Evolutionary conservation across 2,329 filamentous ascomycete genomes (phyloP).

Genomic region (Gnomoniopsis sp.): DNA sequence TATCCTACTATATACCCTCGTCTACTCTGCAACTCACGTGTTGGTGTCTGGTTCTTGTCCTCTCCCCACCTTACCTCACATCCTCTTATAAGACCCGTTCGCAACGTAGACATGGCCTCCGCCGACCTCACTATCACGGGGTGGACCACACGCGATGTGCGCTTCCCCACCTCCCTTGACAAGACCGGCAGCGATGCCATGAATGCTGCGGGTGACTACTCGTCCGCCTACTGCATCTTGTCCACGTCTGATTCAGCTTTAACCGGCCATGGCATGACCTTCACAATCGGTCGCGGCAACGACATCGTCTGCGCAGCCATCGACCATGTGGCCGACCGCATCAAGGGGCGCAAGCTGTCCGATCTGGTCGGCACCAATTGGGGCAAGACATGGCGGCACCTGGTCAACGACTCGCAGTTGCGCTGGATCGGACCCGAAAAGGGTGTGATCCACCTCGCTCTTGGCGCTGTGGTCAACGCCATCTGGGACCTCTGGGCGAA

Average conservation of each 20-base stretch:
- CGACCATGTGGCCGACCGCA: slow-evolving; percentile 69
- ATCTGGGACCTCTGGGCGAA: slow-evolving; percentile 97
- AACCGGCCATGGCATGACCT: slow-evolving; percentile 79
- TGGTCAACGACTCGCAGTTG: slow-evolving; percentile 87
- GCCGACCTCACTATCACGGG: slow-evolving; percentile 67
- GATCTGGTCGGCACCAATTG: slow-evolving; percentile 70
- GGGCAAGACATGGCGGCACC: slow-evolving; percentile 85
- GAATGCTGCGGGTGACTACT: slow-evolving; percentile 93
- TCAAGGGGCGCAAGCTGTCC: slow-evolving; percentile 71
- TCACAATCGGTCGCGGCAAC: slow-evolving; percentile 86
- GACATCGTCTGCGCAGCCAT: slow-evolving; percentile 89
- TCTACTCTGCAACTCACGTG: background rate
- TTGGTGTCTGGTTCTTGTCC: background rate
- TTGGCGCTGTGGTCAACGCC: slow-evolving; percentile 85
- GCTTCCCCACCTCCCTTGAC: slow-evolving; percentile 87
- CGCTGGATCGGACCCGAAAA: slow-evolving; percentile 95
- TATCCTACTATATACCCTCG: background rate
- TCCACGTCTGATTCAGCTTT: slow-evolving; percentile 67
- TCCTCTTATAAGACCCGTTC: background rate
- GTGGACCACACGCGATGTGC: slow-evolving; percentile 69
- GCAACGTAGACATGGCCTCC: slow-evolving; percentile 19
- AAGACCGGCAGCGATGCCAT: slow-evolving; percentile 97
- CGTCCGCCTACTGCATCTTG: slow-evolving; percentile 89
- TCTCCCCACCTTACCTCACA: background rate
- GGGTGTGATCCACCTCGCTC: slow-evolving; percentile 87